Evolutionary conservation across 108 stramenopile genomes (phyloP), one percentile per base, ranked within the genome.

Genomic region (Cyclostephanos invisitatus): DNA sequence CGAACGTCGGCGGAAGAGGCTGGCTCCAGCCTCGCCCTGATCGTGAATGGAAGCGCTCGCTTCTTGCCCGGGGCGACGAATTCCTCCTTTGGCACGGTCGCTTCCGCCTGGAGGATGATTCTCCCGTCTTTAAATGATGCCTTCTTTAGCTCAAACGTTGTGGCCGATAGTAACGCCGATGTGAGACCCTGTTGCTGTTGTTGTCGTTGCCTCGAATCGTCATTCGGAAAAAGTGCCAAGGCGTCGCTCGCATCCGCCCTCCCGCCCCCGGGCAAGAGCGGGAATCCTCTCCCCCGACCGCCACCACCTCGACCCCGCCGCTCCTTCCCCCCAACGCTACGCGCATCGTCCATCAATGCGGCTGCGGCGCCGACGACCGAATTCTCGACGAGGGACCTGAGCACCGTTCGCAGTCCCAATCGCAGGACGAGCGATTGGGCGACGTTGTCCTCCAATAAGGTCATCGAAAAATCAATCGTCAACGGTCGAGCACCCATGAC

Each of bases 331-430:
- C 29, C 46, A 29, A 10, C 64, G 12, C 46, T 27, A 7, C 32
- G 28, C 17, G 49, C 64, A 28, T 65, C 64, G 27, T 48, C 64
- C 15, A 15, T 15, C 27, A 65, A 21, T 10, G 64, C 29, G 11
- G 64, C 64, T 20, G 64, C 64, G 49, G 64, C 49, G 21, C 64
- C 64, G 20, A 65, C 46, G 20, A 65, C 64, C 20, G 64, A 65
- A 51, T 65, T 65, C 29, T 65, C 47, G 35, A 65, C 64, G 17
- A 65, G 46, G 9, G 64, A 65, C 49, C 49, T 47, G 5, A 65
- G 49, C 32, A 65, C 49, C 28, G 11, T 29, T 15, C 64, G 64
- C 18, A 65, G 12, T 27, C 64, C 47, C 29, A 65, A 65, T 3
- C 46, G 40, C 49, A 65, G 20, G 4, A 32, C 32, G 25, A 47